Conservation (phyloP, 148 eudicot species). For the Drosera capensis region DNA sequence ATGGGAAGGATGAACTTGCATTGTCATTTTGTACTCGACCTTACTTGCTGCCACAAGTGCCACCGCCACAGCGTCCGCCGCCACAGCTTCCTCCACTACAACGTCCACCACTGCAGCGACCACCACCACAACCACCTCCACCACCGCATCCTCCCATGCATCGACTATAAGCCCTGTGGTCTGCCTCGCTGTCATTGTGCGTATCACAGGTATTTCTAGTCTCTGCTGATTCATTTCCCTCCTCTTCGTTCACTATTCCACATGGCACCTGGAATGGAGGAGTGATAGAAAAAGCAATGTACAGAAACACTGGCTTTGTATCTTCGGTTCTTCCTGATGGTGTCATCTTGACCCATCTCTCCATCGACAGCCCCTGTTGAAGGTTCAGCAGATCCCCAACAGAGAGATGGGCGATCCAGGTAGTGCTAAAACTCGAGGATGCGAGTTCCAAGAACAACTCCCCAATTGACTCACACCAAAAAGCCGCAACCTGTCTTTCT, state of each 20-base stretch:
- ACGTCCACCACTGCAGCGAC: background rate
- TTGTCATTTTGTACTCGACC: no score
- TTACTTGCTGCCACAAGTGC: no score
- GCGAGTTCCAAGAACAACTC: constrained; percentile 6
- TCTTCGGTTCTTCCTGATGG: constrained; percentile 2
- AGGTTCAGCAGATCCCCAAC: background rate
- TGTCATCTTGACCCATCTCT: constrained; percentile 4
- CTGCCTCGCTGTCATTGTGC: background rate
- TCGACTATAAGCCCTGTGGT: background rate
- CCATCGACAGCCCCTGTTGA: background rate
- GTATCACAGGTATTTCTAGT: background rate
- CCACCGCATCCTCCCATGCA: background rate
- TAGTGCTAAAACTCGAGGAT: background rate
- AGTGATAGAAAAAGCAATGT: constrained; percentile 1
- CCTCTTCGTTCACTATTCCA: background rate
- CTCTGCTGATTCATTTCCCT: background rate
- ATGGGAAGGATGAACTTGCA: no score
- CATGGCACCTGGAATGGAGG: background rate
- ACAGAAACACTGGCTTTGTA: background rate
- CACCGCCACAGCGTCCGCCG: background rate
- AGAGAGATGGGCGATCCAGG: constrained; percentile 4
- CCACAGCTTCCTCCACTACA: background rate
- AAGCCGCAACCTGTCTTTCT: constrained; percentile 5
- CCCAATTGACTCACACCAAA: constrained; percentile 10
- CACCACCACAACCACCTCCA: background rate